A percentile compares a stretch with the other conserved stretches of the same genome.
Evolutionary conservation across 2,329 filamentous ascomycete species (phyloP).

Genomic region (Huntiella abstrusa): DNA sequence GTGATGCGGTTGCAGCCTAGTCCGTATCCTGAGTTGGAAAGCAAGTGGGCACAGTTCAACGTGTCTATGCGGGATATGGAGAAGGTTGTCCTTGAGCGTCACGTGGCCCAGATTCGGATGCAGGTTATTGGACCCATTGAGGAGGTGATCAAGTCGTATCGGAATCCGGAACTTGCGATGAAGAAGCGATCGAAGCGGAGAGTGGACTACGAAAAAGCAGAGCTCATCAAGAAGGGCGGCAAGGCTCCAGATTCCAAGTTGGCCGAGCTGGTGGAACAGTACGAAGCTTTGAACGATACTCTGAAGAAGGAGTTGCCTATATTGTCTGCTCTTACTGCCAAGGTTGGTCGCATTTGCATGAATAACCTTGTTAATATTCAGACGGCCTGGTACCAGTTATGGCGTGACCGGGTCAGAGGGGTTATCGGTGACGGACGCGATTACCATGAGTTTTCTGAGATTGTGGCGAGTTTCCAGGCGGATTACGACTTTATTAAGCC

Average conservation of each 20-base stretch:
- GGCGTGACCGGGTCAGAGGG: conserved; percentile 64
- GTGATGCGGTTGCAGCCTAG: conserved; percentile 57
- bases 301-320: conserved; percentile 81
- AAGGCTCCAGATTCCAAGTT: conserved; percentile 80
- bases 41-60: conserved; percentile 85
- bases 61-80: conserved; percentile 74
- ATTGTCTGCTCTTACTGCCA: conserved; percentile 63
- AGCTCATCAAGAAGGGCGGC: conserved; percentile 57
- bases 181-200: conserved; percentile 89
- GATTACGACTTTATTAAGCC: conserved; percentile 65
- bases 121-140: conserved; percentile 74
- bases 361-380: conserved; percentile 74
- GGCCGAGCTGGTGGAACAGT: conserved; percentile 68
- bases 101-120: conserved; percentile 61
- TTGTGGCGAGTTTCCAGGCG: conserved; percentile 57
- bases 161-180: conserved; percentile 73
- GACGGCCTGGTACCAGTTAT: conserved; percentile 61
- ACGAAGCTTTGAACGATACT: conserved; percentile 77
- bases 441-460: conserved; percentile 49
- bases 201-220: conserved; percentile 68
- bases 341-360: conserved; percentile 65
- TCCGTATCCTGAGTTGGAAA: conserved; percentile 67
- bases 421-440: conserved; percentile 46
- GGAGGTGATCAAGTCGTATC: conserved; percentile 58
- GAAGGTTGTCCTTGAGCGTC: conserved; percentile 63